Percentiles rank a stretch among this genome's conserved stretches.
phyloP scores from a whole-genome alignment of 257 asterid genomes.

The Paraleonurus japonicus region DNA sequence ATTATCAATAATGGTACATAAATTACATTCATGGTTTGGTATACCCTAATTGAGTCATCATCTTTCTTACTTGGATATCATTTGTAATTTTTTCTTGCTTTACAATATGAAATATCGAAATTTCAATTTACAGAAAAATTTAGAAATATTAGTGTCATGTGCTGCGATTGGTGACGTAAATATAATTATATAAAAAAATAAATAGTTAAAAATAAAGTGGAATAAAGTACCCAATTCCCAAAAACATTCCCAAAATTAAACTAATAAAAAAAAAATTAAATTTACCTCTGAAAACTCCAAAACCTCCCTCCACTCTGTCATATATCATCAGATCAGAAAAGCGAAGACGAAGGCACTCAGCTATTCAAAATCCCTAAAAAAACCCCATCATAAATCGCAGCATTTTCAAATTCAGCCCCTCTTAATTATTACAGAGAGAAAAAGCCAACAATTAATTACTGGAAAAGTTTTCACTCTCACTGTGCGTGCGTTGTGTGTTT shows the following conservation, averaged over 20 bases:
- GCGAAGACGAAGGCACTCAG: conserved; percentile 37
- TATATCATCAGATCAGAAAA: conserved; percentile 42
- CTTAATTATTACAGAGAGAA: conserved; percentile 28
- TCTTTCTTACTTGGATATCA: not conserved
- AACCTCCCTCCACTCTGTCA: conserved; percentile 47
- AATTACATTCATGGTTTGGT: not conserved
- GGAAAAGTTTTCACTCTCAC: conserved; percentile 20
- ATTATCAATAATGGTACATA: not conserved
- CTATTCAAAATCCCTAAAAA: conserved; percentile 42
- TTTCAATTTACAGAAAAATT: not conserved
- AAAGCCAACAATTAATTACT: conserved; percentile 32
- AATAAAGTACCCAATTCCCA: conserved; percentile 26
- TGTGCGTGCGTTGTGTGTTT: conserved; percentile 9
- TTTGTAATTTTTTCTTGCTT: not conserved
- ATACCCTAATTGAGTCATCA: not conserved
- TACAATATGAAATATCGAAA: not conserved
- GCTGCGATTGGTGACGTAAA: not conserved
- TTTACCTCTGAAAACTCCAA: conserved; percentile 35
- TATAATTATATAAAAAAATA: conserved; percentile 9
- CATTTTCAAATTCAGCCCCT: conserved; percentile 33
- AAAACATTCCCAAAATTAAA: conserved; percentile 47
- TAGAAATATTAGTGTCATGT: not conserved
- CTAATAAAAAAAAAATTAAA: not conserved
- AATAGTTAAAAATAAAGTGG: not conserved
- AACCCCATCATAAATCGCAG: conserved; percentile 32